These are phyloP conservation scores for Blumeriella jaapii DNA, from an alignment of 2,329 filamentous ascomycete species.

Conservation along the genomic window DNA sequence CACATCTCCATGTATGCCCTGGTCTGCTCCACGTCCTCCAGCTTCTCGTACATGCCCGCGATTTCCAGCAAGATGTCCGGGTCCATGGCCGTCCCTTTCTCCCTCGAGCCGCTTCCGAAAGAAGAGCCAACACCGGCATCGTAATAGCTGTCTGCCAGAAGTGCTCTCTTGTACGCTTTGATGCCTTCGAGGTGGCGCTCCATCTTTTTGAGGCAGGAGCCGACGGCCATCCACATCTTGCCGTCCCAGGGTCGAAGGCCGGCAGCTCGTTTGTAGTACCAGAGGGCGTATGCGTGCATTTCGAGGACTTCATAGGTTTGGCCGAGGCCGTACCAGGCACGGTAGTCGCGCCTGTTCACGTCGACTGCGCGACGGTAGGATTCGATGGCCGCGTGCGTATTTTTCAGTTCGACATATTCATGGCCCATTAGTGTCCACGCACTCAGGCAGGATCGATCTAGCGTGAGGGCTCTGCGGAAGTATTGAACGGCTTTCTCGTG, in stretches of 20 bases:
- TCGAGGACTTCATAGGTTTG: slow-evolving; percentile 97
- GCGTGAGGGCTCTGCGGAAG: slow-evolving; percentile 81
- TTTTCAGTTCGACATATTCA: slow-evolving; percentile 97
- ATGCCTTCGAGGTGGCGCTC: slow-evolving; percentile 80
- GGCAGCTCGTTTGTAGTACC: slow-evolving; percentile 95
- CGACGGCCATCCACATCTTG: slow-evolving; percentile 98
- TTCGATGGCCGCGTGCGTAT: slow-evolving; percentile 95
- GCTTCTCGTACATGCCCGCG: slow-evolving; percentile 73
- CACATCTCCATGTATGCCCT: slow-evolving; percentile 94
- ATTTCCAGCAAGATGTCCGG: slow-evolving; percentile 87
- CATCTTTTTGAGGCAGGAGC: slow-evolving; percentile 84
- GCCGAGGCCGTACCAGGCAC: slow-evolving; percentile 94
- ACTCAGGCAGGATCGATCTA: slow-evolving; percentile 83
- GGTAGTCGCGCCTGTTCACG: slow-evolving; percentile 89
- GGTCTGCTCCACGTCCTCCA: slow-evolving; percentile 67
- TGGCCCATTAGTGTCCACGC: slow-evolving; percentile 99
- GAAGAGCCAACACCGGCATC: slow-evolving; percentile 44
- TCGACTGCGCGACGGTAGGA: slow-evolving; percentile 93
- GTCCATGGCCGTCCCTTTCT: slow-evolving; percentile 54
- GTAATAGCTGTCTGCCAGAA: slow-evolving; percentile 80
- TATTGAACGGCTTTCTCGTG: slow-evolving; percentile 98
- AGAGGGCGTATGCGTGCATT: slow-evolving; percentile 94
- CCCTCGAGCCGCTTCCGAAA: slow-evolving; percentile 32
- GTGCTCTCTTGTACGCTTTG: slow-evolving; percentile 83
- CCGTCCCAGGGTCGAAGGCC: slow-evolving; percentile 90